phyloP scores from a whole-genome alignment of 2,329 filamentous ascomycete genomes.

The Teratosphaeriaceae sp. region DNA sequence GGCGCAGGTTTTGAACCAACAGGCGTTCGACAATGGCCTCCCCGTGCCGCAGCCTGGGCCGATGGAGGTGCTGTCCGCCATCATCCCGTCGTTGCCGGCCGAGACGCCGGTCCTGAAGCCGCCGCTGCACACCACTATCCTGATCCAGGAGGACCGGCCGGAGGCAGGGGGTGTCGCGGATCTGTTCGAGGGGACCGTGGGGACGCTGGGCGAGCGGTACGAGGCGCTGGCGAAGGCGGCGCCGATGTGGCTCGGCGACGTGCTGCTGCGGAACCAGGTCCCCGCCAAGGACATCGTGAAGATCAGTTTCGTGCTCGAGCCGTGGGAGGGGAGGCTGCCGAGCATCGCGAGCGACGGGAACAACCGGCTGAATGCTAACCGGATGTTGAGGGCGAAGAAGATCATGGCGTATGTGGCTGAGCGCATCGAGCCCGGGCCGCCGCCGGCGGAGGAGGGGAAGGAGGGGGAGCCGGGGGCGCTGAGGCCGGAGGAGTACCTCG shows the following conservation, averaged over 20 bases:
- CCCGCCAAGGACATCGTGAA: slow-evolving; percentile 90
- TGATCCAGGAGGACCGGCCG: slow-evolving; percentile 59
- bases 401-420: slow-evolving; percentile 89
- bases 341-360: slow-evolving; percentile 72
- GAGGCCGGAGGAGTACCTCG: slow-evolving; percentile 85
- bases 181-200: slow-evolving; percentile 84
- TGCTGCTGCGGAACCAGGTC: slow-evolving; percentile 72
- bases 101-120: slow-evolving; percentile 73
- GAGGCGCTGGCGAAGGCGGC: slow-evolving; percentile 80
- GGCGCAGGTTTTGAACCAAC: slow-evolving; percentile 35
- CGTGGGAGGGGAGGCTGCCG: slow-evolving; percentile 63
- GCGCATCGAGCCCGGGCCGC: slow-evolving; percentile 66
- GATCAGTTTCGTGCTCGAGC: slow-evolving; percentile 87
- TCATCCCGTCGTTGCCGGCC: slow-evolving; percentile 62
- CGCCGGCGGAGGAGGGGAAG: slow-evolving; percentile 10
- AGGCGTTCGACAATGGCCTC: slow-evolving; percentile 27
- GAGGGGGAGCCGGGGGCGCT: slow-evolving; percentile 49
- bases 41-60: slow-evolving; percentile 28
- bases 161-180: slow-evolving; percentile 65
- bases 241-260: slow-evolving; percentile 87
- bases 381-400: slow-evolving; percentile 94
- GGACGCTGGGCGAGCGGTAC: slow-evolving; percentile 65
- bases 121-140: slow-evolving; percentile 55
- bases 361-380: slow-evolving; percentile 88
- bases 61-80: slow-evolving; percentile 50